Percentiles rank a stretch among this genome's conserved stretches.
These are phyloP conservation scores for Aspergillus novofumigatus DNA, from an alignment of 2,329 filamentous ascomycete species.

Conservation along the genomic window DNA sequence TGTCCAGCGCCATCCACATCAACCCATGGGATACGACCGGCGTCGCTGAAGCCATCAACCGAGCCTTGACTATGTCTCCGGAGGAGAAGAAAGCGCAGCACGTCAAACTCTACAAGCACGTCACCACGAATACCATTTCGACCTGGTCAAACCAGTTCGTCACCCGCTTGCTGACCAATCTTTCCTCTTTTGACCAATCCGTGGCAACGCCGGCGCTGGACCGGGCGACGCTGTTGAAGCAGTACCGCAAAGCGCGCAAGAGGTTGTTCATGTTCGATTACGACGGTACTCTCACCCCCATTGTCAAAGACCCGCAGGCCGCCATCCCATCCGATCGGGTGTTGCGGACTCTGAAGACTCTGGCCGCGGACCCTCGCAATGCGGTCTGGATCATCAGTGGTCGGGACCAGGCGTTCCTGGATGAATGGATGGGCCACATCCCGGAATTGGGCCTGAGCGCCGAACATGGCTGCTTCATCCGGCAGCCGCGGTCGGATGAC, in stretches of 20 bases:
- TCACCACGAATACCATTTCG: conserved; percentile 80
- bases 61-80: conserved; percentile 71
- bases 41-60: conserved; percentile 77
- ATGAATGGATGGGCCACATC: conserved; percentile 90
- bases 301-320: conserved; percentile 84
- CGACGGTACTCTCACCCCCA: conserved; percentile 91
- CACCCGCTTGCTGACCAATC: conserved; percentile 71
- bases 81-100: conserved; percentile 67
- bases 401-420: conserved; percentile 84
- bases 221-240: conserved; percentile 63
- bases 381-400: conserved; percentile 98
- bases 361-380: conserved; percentile 77
- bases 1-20: conserved; percentile 86
- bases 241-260: conserved; percentile 70
- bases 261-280: conserved; percentile 99
- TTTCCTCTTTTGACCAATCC: conserved; percentile 70
- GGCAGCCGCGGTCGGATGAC: conserved; percentile 66
- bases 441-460: conserved; percentile 85
- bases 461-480: conserved; percentile 94
- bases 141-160: conserved; percentile 79
- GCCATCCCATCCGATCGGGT: conserved; percentile 84
- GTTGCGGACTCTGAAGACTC: conserved; percentile 70
- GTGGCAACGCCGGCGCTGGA: conserved; percentile 80
- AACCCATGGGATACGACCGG: conserved; percentile 91
- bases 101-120: conserved; percentile 71